These are phyloP conservation scores for Rugonectria rugulosa DNA, from an alignment of 2,329 filamentous ascomycete species.

Conservation along the genomic window DNA sequence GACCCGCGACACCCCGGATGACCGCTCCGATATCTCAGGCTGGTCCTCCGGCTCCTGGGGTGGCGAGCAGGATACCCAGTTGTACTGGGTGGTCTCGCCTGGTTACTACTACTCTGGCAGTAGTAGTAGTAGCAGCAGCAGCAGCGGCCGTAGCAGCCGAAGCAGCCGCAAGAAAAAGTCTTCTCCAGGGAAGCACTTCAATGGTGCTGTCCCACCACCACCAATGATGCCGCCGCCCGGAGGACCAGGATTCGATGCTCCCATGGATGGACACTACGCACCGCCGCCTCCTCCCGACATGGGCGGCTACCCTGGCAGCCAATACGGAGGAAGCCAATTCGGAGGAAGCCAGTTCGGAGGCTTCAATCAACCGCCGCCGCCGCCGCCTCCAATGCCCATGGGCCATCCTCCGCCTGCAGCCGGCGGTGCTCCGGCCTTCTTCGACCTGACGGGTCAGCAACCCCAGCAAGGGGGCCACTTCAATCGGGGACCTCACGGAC, in stretches of 20 bases:
- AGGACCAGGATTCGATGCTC: constrained; percentile 11
- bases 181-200: constrained; percentile 33
- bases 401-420: constrained; percentile 15
- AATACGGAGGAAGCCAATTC: not conserved
- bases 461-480: constrained; percentile 28
- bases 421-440: constrained; percentile 29
- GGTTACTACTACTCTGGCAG: constrained; percentile 26
- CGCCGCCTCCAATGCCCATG: constrained; percentile 20
- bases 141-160: constrained; percentile 31
- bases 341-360: constrained; percentile 18
- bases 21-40: constrained; percentile 32
- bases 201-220: constrained; percentile 33
- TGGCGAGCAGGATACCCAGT: constrained; percentile 33
- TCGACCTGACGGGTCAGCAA: constrained; percentile 36
- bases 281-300: constrained; percentile 32
- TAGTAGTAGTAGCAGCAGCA: constrained; percentile 25
- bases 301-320: constrained; percentile 21
- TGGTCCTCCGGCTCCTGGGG: constrained; percentile 30
- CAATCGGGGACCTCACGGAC: constrained; percentile 6
- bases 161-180: constrained; percentile 26
- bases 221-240: constrained; percentile 22
- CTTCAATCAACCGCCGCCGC: not conserved
- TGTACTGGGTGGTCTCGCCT: constrained; percentile 34
- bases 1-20: constrained; percentile 35
- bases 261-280: constrained; percentile 25